Percentiles rank a stretch among this genome's conserved stretches.
Evolutionary conservation across 2,329 filamentous ascomycete genomes (phyloP).

Genomic region (Alternaria brassicicola): DNA sequence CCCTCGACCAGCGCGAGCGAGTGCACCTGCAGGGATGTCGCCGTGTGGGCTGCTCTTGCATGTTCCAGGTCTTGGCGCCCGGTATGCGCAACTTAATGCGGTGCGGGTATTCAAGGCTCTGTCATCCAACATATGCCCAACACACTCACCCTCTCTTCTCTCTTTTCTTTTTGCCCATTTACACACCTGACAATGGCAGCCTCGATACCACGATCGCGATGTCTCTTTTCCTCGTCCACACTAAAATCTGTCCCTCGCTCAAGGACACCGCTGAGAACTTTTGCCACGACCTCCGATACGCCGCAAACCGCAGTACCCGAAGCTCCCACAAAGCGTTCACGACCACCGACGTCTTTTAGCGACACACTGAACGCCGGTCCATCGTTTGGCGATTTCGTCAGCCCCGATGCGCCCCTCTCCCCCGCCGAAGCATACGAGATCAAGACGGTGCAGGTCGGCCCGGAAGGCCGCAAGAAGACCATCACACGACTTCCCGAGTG

Average conservation of each 20-base stretch:
- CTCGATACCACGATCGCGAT: conserved; percentile 42
- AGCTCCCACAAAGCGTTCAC: conserved; percentile 38
- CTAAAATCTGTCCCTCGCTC: conserved; percentile 25
- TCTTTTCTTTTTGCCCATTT: not conserved
- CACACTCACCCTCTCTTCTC: conserved; percentile 1
- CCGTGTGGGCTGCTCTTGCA: conserved; percentile 37
- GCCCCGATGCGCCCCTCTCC: conserved; percentile 50
- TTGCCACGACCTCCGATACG: conserved; percentile 44
- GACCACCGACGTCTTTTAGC: conserved; percentile 61
- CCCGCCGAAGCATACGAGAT: conserved; percentile 64
- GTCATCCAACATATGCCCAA: conserved; percentile 2
- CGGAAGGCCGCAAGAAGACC: conserved; percentile 66
- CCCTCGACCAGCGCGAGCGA: conserved; percentile 29
- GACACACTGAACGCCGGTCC: conserved; percentile 70
- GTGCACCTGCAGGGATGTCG: conserved; percentile 40
- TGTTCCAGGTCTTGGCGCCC: conserved; percentile 12
- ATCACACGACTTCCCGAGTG: conserved; percentile 83
- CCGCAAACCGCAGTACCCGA: conserved; percentile 26
- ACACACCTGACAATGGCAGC: conserved; percentile 34
- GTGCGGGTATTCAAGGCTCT: conserved; percentile 25
- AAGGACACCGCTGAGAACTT: conserved; percentile 30
- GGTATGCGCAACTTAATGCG: conserved; percentile 10
- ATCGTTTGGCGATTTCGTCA: conserved; percentile 68
- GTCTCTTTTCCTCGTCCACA: conserved; percentile 33
- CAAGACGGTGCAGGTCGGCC: conserved; percentile 66